These are phyloP conservation scores for Aspergillus japonicus DNA, from an alignment of 2,329 filamentous ascomycete species.

Conservation along the genomic window DNA sequence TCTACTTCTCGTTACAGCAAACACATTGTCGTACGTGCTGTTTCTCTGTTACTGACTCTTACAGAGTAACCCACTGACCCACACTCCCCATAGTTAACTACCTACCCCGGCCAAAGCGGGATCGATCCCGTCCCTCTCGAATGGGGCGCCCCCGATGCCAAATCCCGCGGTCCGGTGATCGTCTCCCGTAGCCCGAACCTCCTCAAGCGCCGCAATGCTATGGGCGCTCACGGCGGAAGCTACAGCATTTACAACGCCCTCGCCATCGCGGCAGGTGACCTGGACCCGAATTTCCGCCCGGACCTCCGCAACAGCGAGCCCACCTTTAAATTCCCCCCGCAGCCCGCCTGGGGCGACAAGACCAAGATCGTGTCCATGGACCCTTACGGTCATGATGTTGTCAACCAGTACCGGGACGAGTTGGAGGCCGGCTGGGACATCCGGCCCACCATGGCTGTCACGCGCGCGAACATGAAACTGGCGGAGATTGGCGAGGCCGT, in stretches of 20 bases:
- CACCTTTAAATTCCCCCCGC: conserved; percentile 83
- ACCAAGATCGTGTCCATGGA: conserved; percentile 99
- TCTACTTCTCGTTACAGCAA: conserved; percentile 31
- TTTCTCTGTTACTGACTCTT: not conserved
- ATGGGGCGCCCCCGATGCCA: conserved; percentile 78
- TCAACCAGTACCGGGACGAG: conserved; percentile 72
- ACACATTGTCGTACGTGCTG: conserved; percentile 34
- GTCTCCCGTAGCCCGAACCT: conserved; percentile 55
- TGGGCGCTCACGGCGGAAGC: conserved; percentile 78
- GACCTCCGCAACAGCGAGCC: conserved; percentile 86
- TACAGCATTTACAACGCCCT: conserved; percentile 96
- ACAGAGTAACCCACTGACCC: conserved; percentile 12
- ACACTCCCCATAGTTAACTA: conserved; percentile 55
- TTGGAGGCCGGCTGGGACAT: conserved; percentile 73
- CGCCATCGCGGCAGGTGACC: conserved; percentile 85
- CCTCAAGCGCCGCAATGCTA: conserved; percentile 49
- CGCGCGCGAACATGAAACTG: conserved; percentile 93
- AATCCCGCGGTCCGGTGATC: conserved; percentile 78
- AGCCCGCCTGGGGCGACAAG: conserved; percentile 81
- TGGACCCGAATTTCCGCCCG: conserved; percentile 76
- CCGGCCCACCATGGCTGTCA: conserved; percentile 86
- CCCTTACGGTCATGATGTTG: conserved; percentile 84
- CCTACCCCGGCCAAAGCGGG: conserved; percentile 90
- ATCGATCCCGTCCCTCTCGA: conserved; percentile 86
- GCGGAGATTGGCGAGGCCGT: conserved; percentile 92